Evolutionary conservation across 169 alveolate genomes (phyloP).

Genomic region (Fabrea salina): DNA sequence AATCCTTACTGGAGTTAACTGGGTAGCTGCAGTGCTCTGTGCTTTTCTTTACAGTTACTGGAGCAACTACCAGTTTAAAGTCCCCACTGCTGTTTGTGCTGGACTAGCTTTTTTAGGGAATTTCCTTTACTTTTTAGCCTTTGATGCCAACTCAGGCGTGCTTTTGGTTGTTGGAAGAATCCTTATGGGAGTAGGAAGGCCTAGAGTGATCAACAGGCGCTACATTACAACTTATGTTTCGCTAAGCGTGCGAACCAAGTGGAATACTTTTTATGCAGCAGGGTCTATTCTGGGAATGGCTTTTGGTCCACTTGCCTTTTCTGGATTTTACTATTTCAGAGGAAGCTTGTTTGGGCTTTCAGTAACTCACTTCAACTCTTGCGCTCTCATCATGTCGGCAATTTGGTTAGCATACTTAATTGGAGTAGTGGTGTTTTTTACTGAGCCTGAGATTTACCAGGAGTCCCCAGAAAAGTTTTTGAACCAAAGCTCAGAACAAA

Average conservation of each 20-base stretch:
- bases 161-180: constrained; percentile 30
- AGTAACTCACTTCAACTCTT: constrained; percentile 28
- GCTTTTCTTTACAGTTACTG: constrained; percentile 35
- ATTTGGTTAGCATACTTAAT: constrained; percentile 44
- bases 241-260: constrained; percentile 24
- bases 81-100: constrained; percentile 37
- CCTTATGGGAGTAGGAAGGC: constrained; percentile 42
- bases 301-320: constrained; percentile 37
- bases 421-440: neutral
- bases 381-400: constrained; percentile 37
- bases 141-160: neutral
- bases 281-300: constrained; percentile 43
- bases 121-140: constrained; percentile 47
- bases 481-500: neutral
- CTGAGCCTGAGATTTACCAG: constrained; percentile 34
- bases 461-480: neutral
- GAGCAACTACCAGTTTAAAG: constrained; percentile 36
- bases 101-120: constrained; percentile 37
- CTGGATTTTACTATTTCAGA: constrained; percentile 19
- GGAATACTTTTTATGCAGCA: constrained; percentile 48
- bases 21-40: constrained; percentile 26
- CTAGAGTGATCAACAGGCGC: constrained; percentile 49
- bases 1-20: constrained; percentile 35
- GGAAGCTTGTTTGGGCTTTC: neutral
- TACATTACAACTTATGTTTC: constrained; percentile 43